Percentiles rank a stretch among this genome's conserved stretches.
Conservation (phyloP, 2,329 filamentous ascomycete genomes). For the Periconia macrospinosa region DNA sequence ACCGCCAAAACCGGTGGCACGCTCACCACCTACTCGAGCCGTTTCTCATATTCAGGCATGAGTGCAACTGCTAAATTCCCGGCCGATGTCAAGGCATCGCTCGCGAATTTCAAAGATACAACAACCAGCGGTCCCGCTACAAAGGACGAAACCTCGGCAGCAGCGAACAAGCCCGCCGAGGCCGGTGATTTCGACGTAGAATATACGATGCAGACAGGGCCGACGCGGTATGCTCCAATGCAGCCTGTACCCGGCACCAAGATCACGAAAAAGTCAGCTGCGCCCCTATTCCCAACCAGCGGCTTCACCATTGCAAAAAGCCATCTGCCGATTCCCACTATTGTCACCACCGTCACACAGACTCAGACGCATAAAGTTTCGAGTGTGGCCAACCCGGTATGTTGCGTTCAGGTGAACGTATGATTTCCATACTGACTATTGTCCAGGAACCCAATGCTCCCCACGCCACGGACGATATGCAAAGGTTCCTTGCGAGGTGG, state of each 20-base stretch:
- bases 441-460: constrained; percentile 57
- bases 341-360: constrained; percentile 57
- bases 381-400: constrained; percentile 62
- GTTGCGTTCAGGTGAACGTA: constrained; percentile 25
- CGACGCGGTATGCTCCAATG: constrained; percentile 64
- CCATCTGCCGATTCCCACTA: constrained; percentile 47
- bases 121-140: constrained; percentile 33
- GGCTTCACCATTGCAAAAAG: constrained; percentile 55
- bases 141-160: constrained; percentile 18
- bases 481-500: constrained; percentile 61
- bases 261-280: constrained; percentile 55
- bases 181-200: constrained; percentile 47
- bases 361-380: constrained; percentile 54
- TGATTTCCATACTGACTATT: not conserved
- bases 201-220: constrained; percentile 60
- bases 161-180: constrained; percentile 20
- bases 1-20: constrained; percentile 57
- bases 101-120: constrained; percentile 16
- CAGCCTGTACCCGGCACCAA: constrained; percentile 61
- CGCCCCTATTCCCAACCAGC: constrained; percentile 59
- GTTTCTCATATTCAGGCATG: constrained; percentile 68
- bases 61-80: constrained; percentile 63
- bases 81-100: constrained; percentile 45
- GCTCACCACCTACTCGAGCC: constrained; percentile 62
- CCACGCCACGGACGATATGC: constrained; percentile 57